Conservation (phyloP, 2,329 filamentous ascomycete species). For the Epichloe brachyelytri region DNA sequence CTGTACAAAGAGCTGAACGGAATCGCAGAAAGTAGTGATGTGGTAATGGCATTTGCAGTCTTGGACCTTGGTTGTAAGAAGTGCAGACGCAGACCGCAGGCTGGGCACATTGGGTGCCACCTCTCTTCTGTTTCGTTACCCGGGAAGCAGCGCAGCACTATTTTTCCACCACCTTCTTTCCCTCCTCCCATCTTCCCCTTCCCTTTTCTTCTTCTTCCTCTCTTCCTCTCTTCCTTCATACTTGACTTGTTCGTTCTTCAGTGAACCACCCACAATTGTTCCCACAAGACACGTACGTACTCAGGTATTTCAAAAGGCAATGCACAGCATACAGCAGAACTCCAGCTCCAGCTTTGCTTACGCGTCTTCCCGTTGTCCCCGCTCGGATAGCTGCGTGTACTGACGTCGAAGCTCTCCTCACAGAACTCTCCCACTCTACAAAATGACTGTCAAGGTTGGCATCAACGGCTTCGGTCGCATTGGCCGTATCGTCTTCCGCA, state of each 20-base stretch:
- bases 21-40: not conserved
- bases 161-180: conserved; percentile 3
- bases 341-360: not conserved
- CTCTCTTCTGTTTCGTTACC: not conserved
- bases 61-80: not conserved
- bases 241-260: not conserved
- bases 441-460: conserved; percentile 59
- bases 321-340: not conserved
- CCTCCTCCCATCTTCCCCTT: not conserved
- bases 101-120: not conserved
- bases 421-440: conserved; percentile 11
- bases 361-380: not conserved
- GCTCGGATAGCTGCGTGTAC: not conserved
- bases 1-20: not conserved
- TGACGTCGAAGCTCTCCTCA: conserved; percentile 1
- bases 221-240: not conserved
- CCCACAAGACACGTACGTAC: conserved; percentile 1
- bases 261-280: conserved; percentile 2
- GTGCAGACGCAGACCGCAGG: not conserved
- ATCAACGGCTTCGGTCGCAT: conserved; percentile 99
- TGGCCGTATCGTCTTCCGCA: conserved; percentile 98
- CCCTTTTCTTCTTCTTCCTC: not conserved
- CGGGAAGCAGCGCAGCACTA: conserved; percentile 1
- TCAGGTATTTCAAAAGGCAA: conserved; percentile 1
- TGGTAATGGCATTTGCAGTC: not conserved